Percentiles rank a stretch among this genome's conserved stretches.
phyloP scores from a whole-genome alignment of 768 basidiomycete species.

The Serendipita vermifera region DNA sequence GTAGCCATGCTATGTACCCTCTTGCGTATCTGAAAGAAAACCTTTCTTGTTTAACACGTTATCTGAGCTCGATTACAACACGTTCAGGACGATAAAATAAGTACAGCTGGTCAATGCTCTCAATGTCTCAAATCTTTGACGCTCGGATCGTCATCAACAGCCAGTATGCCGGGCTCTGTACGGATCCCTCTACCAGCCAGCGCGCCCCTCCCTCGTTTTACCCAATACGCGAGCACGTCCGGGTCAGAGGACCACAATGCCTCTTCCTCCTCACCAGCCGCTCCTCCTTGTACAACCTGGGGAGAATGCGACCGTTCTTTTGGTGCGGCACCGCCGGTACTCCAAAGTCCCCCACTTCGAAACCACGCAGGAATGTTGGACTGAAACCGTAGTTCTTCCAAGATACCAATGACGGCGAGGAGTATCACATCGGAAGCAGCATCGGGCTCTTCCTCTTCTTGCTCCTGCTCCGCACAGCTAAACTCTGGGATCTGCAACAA shows the following conservation, averaged over 20 bases:
- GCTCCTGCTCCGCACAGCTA: background rate
- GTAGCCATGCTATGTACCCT: constrained; percentile 9
- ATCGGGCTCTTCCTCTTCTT: constrained; percentile 3
- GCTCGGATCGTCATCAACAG: background rate
- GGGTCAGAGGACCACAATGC: background rate
- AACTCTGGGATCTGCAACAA: constrained; percentile 71
- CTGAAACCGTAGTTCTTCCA: constrained; percentile 46
- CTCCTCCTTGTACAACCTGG: background rate
- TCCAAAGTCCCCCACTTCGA: constrained; percentile 37
- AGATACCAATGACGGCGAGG: constrained; percentile 52
- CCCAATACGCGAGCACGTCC: background rate
- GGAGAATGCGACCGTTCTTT: background rate
- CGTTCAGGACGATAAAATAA: too few species aligned
- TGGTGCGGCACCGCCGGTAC: background rate
- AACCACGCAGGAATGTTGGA: constrained; percentile 60
- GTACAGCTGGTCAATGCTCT: too few species aligned
- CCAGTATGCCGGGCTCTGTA: background rate
- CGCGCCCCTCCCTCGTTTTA: background rate
- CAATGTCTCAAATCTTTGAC: too few species aligned
- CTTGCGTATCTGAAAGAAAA: too few species aligned
- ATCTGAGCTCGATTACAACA: too few species aligned
- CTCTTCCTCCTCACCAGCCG: background rate
- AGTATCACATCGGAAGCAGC: constrained; percentile 39
- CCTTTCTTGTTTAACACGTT: too few species aligned
- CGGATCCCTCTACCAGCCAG: background rate